Evolutionary conservation across 257 asterid species (phyloP).

Genomic region (Solanum lignicaule): DNA sequence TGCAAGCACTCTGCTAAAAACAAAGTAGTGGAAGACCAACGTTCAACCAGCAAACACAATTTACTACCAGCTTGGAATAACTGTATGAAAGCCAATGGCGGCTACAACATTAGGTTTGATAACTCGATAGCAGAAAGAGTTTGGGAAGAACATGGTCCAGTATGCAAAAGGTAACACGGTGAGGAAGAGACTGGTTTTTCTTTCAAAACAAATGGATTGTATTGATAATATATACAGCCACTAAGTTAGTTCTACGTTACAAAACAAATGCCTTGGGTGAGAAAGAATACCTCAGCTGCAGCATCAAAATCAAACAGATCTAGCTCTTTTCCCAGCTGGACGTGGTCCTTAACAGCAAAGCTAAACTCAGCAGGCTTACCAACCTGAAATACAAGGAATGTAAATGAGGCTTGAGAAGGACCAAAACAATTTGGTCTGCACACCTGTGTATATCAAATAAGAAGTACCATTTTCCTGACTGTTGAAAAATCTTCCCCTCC

Average conservation of each 20-base stretch:
- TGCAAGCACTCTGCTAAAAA: background rate
- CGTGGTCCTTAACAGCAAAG: conserved; percentile 77
- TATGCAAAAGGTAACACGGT: background rate
- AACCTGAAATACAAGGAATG: conserved; percentile 29
- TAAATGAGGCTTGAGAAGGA: background rate
- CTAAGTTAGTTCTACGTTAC: background rate
- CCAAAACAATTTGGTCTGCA: no score
- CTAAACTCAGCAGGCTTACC: conserved; percentile 66
- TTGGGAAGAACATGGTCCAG: background rate
- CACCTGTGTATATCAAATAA: no score
- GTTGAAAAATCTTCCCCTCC: no score
- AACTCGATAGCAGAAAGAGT: background rate
- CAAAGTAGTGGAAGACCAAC: background rate
- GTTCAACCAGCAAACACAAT: background rate
- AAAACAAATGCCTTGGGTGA: conserved; percentile 14
- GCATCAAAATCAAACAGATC: conserved; percentile 85
- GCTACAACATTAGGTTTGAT: background rate
- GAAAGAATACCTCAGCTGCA: conserved; percentile 85
- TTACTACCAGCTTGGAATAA: background rate
- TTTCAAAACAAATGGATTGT: background rate
- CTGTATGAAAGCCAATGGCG: background rate
- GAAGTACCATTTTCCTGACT: no score
- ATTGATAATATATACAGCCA: background rate
- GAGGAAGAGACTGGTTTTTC: background rate
- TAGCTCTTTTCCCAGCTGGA: conserved; percentile 85